Evolutionary conservation across 441 rosid genomes (phyloP).

Genomic region (Syzygium malaccense): DNA sequence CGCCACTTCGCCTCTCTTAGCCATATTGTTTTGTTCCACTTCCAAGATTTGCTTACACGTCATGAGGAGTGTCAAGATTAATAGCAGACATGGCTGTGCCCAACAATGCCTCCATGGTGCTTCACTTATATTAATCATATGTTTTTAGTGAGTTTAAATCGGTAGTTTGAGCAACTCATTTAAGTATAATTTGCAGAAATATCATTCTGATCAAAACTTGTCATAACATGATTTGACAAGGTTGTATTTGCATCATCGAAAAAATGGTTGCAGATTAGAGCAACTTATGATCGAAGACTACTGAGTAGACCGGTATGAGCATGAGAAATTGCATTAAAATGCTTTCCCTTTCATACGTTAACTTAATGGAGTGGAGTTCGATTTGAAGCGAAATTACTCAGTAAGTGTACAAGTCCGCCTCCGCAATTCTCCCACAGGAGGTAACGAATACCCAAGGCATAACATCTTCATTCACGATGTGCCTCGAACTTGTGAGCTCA

Average conservation of each 20-base stretch:
- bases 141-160: neutral
- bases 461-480: neutral
- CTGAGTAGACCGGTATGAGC: neutral
- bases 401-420: neutral
- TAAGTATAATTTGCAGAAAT: neutral
- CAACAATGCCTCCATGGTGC: neutral
- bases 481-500: neutral
- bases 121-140: neutral
- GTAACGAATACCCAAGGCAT: neutral
- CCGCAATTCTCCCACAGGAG: neutral
- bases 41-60: neutral
- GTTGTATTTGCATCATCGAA: neutral
- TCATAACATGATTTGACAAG: neutral
- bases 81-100: neutral
- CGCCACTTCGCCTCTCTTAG: no score
- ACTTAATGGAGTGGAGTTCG: rapidly evolving
- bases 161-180: neutral
- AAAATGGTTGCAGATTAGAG: neutral
- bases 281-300: neutral
- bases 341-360: neutral
- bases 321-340: neutral
- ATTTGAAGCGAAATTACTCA: neutral
- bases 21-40: neutral
- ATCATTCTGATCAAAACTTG: neutral
- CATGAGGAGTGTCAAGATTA: neutral